These are phyloP conservation scores for Russula brevipes DNA, from an alignment of 768 basidiomycete genomes.

Conservation along the genomic window DNA sequence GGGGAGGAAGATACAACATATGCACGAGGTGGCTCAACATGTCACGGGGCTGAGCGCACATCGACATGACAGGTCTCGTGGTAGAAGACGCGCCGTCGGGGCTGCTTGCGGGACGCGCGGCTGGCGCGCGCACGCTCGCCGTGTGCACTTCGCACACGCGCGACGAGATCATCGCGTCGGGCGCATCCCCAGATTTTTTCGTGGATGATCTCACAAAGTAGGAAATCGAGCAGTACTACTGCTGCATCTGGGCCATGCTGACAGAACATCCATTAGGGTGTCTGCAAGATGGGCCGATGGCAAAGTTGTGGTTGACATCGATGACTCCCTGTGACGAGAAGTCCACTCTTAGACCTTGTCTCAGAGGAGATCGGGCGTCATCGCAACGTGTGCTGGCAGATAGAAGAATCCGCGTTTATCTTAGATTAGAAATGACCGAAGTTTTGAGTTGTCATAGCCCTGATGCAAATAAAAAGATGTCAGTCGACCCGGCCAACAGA, in stretches of 20 bases:
- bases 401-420: not conserved
- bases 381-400: not conserved
- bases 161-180: conserved; percentile 46
- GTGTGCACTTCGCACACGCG: conserved; percentile 77
- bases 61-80: conserved; percentile 56
- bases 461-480: not conserved
- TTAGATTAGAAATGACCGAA: not conserved
- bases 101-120: conserved; percentile 64
- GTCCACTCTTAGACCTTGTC: not conserved
- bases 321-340: conserved; percentile 30
- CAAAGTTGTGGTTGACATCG: conserved; percentile 44
- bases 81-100: conserved; percentile 90
- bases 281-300: conserved; percentile 42
- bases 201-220: conserved; percentile 65
- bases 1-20: not conserved
- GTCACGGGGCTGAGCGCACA: conserved; percentile 2
- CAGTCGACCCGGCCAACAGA: not conserved
- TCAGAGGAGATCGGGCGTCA: not conserved
- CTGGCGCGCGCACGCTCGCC: conserved; percentile 71
- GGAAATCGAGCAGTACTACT: conserved; percentile 25
- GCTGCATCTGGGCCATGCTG: not conserved
- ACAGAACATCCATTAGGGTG: conserved; percentile 34
- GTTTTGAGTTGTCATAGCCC: not conserved
- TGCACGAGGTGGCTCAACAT: not conserved
- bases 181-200: conserved; percentile 58